Evolutionary conservation across 495 filamentous ascomycete species (phyloP).

Genomic region (Platismatia glauca): DNA sequence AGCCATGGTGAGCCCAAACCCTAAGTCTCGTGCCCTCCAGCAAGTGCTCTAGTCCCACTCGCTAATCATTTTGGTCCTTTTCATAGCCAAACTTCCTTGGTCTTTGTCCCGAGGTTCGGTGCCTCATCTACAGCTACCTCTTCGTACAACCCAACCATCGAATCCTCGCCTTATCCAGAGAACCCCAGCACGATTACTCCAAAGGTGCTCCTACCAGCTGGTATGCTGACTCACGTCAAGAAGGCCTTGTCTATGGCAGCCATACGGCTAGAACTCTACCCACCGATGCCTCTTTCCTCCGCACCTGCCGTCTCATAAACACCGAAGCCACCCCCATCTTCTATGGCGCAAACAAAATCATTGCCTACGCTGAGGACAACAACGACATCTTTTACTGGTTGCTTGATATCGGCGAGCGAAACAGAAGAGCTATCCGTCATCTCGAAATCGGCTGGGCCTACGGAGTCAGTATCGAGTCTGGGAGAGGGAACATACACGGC

Average conservation of each 20-base stretch:
- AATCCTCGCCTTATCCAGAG: conserved; percentile 17
- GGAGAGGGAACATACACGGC: conserved; percentile 4
- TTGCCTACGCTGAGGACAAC: conserved; percentile 19
- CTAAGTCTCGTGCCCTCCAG: not conserved
- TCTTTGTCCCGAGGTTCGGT: conserved; percentile 36
- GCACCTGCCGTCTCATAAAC: conserved; percentile 28
- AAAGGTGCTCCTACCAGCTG: conserved; percentile 7
- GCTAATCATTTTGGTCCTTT: not conserved
- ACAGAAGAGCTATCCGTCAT: conserved; percentile 9
- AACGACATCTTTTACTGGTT: conserved; percentile 20
- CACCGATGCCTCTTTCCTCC: conserved; percentile 26
- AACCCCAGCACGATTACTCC: conserved; percentile 7
- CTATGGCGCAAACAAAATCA: conserved; percentile 28
- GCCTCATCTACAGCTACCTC: conserved; percentile 35
- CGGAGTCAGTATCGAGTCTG: conserved; percentile 10
- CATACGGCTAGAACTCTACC: conserved; percentile 8
- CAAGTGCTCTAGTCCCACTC: too few relatives aligned
- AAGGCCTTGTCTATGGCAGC: conserved; percentile 10
- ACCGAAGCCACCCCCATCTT: conserved; percentile 28
- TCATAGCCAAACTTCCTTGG: conserved; percentile 26
- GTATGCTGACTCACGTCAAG: conserved; percentile 11
- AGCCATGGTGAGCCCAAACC: not conserved
- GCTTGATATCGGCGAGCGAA: conserved; percentile 14
- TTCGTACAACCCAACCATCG: conserved; percentile 25
- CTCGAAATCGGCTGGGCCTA: conserved; percentile 14